A percentile compares a stretch with the other conserved stretches of the same genome.
Conservation (phyloP, 1,139 yeast species). For the Torulaspora pretoriensis region DNA sequence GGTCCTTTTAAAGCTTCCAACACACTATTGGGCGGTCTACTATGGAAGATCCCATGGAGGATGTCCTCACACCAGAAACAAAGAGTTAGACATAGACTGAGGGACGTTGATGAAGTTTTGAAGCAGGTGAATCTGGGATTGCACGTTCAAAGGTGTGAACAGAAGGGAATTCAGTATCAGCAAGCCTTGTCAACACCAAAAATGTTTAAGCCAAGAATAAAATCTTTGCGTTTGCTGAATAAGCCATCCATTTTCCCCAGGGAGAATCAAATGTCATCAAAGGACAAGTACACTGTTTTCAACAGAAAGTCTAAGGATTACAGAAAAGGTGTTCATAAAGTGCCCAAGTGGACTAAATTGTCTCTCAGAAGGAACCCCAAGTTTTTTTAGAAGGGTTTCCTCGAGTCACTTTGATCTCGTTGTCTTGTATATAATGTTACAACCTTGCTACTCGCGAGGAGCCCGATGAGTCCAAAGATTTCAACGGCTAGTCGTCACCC, state of each 20-base stretch:
- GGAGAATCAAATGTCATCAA: slow-evolving; percentile 72
- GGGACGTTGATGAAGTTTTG: slow-evolving; percentile 73
- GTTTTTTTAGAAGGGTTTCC: slow-evolving; percentile 47
- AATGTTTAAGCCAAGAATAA: slow-evolving; percentile 25
- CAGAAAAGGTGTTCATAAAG: slow-evolving; percentile 82
- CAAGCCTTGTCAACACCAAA: slow-evolving; percentile 42
- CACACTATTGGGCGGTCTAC: slow-evolving; percentile 69
- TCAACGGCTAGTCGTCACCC: slow-evolving; percentile 12
- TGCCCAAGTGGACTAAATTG: slow-evolving; percentile 86
- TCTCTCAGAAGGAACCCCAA: slow-evolving; percentile 79
- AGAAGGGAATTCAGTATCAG: slow-evolving; percentile 52
- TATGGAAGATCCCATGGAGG: slow-evolving; percentile 80
- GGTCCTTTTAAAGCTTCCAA: slow-evolving; percentile 74
- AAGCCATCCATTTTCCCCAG: slow-evolving; percentile 55
- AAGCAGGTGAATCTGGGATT: slow-evolving; percentile 66
- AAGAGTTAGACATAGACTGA: slow-evolving; percentile 78
- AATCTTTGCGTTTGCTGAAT: slow-evolving; percentile 27
- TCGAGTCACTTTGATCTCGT: neutral
- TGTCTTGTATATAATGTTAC: slow-evolving; percentile 12
- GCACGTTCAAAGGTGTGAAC: slow-evolving; percentile 37
- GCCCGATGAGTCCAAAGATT: neutral
- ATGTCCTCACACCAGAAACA: slow-evolving; percentile 77
- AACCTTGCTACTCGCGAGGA: neutral
- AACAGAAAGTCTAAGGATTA: slow-evolving; percentile 69
- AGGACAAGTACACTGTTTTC: slow-evolving; percentile 85